These are phyloP conservation scores for Hordeum marinum DNA, from an alignment of 176 grass and related monocot genomes.

Conservation along the genomic window DNA sequence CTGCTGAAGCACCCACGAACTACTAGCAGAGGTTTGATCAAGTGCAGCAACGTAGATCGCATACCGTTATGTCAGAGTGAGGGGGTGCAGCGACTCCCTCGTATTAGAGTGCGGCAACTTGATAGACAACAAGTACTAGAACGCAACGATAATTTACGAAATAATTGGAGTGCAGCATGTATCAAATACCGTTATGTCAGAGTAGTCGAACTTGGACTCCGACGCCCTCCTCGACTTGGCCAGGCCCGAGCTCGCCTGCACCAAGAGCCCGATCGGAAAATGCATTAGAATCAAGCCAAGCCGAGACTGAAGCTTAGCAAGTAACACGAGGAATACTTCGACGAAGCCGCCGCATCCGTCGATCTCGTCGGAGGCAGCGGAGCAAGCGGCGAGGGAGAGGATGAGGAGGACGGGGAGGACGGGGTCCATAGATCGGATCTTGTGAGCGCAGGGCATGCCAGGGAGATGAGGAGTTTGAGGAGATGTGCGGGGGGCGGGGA, in stretches of 20 bases:
- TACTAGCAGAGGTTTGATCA: background rate
- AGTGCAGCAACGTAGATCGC: background rate
- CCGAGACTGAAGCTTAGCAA: conserved; percentile 4
- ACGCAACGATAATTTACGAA: background rate
- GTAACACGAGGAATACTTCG: conserved; percentile 38
- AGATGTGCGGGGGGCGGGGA: background rate
- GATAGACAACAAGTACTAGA: background rate
- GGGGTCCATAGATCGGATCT: conserved; percentile 48
- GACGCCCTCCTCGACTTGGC: conserved; percentile 65
- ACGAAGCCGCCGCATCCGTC: conserved; percentile 93
- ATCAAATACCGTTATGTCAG: conserved; percentile 66
- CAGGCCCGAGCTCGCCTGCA: conserved; percentile 74
- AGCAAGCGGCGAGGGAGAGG: background rate
- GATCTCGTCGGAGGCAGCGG: conserved; percentile 61
- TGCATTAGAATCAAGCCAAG: conserved; percentile 17
- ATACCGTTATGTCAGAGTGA: too few species aligned
- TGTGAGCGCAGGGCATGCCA: conserved; percentile 22
- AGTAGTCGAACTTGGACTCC: conserved; percentile 85
- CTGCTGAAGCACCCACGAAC: background rate
- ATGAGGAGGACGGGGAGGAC: conserved; percentile 7
- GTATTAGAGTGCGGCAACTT: too few species aligned
- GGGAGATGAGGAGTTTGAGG: conserved; percentile 38
- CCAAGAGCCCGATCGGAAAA: conserved; percentile 15
- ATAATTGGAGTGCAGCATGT: background rate
- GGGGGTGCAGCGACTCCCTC: too few species aligned